A percentile compares a stretch with the other conserved stretches of the same genome.
Conservation (phyloP, 768 basidiomycete species). For the Tulasnella calospora region DNA sequence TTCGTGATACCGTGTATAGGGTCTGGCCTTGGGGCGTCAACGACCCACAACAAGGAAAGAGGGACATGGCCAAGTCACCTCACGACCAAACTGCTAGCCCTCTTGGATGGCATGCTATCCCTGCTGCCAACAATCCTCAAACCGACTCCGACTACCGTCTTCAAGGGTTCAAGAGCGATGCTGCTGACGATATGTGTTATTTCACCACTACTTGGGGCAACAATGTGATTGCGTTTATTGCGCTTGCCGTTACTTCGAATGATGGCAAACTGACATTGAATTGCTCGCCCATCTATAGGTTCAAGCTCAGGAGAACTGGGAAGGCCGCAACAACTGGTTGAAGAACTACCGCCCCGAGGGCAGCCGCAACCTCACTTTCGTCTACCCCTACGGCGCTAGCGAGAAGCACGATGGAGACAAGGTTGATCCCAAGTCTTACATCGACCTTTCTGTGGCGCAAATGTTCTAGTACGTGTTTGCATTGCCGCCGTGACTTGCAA, state of each 20-base stretch:
- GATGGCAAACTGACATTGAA: constrained; percentile 34
- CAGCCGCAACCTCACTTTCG: constrained; percentile 52
- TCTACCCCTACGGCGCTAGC: constrained; percentile 68
- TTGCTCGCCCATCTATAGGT: constrained; percentile 42
- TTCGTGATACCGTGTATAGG: constrained; percentile 45
- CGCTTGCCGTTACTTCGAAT: neutral
- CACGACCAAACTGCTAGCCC: constrained; percentile 78
- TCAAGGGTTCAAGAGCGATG: constrained; percentile 30
- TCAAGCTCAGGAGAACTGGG: constrained; percentile 93
- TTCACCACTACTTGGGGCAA: constrained; percentile 83
- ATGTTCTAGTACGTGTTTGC: constrained; percentile 61
- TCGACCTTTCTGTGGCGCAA: constrained; percentile 82
- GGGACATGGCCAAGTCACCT: constrained; percentile 56
- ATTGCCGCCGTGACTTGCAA: neutral
- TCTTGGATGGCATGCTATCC: constrained; percentile 86
- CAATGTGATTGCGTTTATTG: constrained; percentile 49
- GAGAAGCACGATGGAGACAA: constrained; percentile 54
- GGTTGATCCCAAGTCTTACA: constrained; percentile 71
- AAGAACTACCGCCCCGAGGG: constrained; percentile 76
- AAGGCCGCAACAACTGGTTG: constrained; percentile 60
- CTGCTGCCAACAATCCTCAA: constrained; percentile 62
- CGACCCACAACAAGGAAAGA: constrained; percentile 70
- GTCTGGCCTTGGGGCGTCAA: constrained; percentile 81
- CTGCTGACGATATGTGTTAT: constrained; percentile 41
- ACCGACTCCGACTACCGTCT: constrained; percentile 31